Conservation (phyloP, 148 eudicot species). For the Diospyros lotus region DNA sequence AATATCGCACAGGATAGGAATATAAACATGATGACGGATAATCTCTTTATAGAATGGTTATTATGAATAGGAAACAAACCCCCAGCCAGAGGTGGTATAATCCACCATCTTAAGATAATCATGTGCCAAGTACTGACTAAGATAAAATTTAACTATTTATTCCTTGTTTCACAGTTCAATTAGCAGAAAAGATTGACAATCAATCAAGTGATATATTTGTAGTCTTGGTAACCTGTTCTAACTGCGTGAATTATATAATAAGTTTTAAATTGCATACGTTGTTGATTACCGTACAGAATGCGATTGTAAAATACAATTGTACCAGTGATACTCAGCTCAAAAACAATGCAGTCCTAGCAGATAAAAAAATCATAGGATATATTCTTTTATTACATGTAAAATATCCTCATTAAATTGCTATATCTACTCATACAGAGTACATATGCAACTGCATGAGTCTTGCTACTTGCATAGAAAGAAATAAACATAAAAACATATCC, state of each 20-base stretch:
- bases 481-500: background rate
- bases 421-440: background rate
- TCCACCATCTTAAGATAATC: background rate
- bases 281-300: too few relatives aligned
- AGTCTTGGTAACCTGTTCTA: background rate
- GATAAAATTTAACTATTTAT: background rate
- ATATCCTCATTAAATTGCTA: background rate
- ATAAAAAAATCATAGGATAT: background rate
- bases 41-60: background rate
- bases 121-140: background rate
- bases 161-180: background rate
- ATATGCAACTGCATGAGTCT: background rate
- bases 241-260: background rate
- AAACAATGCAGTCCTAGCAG: background rate
- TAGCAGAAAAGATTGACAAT: background rate
- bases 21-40: background rate
- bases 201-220: background rate
- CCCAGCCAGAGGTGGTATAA: background rate
- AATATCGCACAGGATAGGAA: too few relatives aligned
- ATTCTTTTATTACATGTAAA: background rate
- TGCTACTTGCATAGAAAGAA: background rate
- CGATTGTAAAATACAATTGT: too few relatives aligned
- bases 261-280: background rate
- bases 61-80: background rate
- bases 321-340: too few relatives aligned